A percentile compares a stretch with the other conserved stretches of the same genome.
Conservation (phyloP, 495 filamentous ascomycete species). For the Neurospora sp. region DNA sequence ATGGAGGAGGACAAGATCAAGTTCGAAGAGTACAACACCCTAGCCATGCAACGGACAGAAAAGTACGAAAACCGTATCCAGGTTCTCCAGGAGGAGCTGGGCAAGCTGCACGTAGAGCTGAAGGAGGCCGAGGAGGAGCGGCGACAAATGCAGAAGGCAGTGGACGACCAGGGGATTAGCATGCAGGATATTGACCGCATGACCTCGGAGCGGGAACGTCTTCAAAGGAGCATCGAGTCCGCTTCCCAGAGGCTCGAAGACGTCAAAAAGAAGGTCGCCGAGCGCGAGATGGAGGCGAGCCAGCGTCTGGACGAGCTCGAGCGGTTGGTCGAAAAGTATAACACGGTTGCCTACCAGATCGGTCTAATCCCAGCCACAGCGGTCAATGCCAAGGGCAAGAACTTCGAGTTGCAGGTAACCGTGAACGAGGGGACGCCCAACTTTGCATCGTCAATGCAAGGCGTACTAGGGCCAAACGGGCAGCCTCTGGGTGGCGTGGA, state of each 20-base stretch:
- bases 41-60: conserved; percentile 67
- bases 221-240: conserved; percentile 73
- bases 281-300: conserved; percentile 76
- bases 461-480: background rate
- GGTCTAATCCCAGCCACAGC: conserved; percentile 79
- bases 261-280: conserved; percentile 64
- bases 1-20: conserved; percentile 85
- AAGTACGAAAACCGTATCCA: conserved; percentile 70
- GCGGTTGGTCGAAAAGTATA: conserved; percentile 76
- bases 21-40: conserved; percentile 83
- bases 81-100: conserved; percentile 68
- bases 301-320: conserved; percentile 82
- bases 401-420: conserved; percentile 71
- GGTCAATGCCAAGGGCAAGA: conserved; percentile 68
- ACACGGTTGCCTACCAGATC: conserved; percentile 85
- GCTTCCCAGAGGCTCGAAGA: conserved; percentile 68
- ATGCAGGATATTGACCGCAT: conserved; percentile 98
- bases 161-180: conserved; percentile 87
- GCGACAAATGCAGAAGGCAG: conserved; percentile 64
- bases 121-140: conserved; percentile 72
- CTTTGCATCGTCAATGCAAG: conserved; percentile 47
- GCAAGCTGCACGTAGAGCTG: conserved; percentile 67
- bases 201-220: conserved; percentile 85
- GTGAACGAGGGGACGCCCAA: conserved; percentile 54
- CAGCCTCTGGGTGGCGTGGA: conserved; percentile 48